A percentile compares a stretch with the other conserved stretches of the same genome.
phyloP scores from a whole-genome alignment of 148 eudicot species.

The Hydrangea macrophylla region DNA sequence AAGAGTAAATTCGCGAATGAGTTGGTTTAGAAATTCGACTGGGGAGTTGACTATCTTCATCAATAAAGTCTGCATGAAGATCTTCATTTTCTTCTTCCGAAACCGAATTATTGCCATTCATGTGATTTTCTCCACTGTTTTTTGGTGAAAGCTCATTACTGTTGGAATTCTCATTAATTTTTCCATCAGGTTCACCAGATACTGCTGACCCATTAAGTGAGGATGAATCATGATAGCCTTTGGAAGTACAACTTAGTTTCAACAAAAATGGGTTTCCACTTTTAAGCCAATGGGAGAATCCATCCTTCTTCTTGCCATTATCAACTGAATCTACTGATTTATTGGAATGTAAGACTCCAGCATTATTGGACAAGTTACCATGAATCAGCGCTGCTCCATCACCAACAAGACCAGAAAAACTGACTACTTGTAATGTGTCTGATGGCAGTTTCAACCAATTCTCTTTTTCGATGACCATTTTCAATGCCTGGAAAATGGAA shows the following conservation, averaged over 20 bases:
- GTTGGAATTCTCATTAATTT: conserved; percentile 13
- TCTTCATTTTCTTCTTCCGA: conserved; percentile 97
- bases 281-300: conserved; percentile 67
- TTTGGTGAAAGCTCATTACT: conserved; percentile 23
- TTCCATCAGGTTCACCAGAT: conserved; percentile 34
- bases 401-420: conserved; percentile 89
- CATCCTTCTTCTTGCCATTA: conserved; percentile 49
- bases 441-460: conserved; percentile 76
- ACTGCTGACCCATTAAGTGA: conserved; percentile 37
- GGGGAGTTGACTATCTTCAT: conserved; percentile 97
- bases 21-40: conserved; percentile 66
- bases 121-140: conserved; percentile 27
- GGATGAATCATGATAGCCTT: conserved; percentile 41
- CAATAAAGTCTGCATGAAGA: conserved; percentile 97
- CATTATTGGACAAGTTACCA: conserved; percentile 32
- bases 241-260: conserved; percentile 41
- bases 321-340: conserved; percentile 40
- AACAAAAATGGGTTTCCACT: conserved; percentile 72
- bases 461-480: conserved; percentile 94
- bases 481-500: conserved; percentile 58
- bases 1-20: conserved; percentile 38
- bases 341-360: conserved; percentile 31
- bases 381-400: conserved; percentile 85
- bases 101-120: conserved; percentile 40
- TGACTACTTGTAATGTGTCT: conserved; percentile 71